Percentiles rank a stretch among this genome's conserved stretches.
phyloP scores from a whole-genome alignment of 495 filamentous ascomycete genomes.

The Tuber microsphaerosporum region DNA sequence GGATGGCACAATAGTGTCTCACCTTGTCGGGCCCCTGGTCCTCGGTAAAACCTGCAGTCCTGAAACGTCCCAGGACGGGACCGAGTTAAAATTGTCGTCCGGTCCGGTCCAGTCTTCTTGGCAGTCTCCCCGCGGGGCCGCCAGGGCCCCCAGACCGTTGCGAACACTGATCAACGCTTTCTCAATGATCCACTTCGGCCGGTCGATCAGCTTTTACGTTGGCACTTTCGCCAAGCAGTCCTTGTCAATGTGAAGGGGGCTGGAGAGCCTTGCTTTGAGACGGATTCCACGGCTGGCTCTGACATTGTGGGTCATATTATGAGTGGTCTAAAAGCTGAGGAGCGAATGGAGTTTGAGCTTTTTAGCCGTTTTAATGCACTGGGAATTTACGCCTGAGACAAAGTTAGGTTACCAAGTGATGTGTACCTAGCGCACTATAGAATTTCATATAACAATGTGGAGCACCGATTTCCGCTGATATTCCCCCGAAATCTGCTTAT shows the following conservation, averaged over 20 bases:
- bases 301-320: conserved; percentile 44
- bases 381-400: neutral
- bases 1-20: too few species aligned
- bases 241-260: conserved; percentile 19
- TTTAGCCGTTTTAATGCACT: neutral
- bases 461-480: neutral
- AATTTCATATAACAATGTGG: neutral
- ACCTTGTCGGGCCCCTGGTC: too few species aligned
- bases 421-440: neutral
- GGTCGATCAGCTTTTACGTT: conserved; percentile 35
- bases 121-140: too few species aligned
- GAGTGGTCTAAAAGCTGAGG: conserved; percentile 37
- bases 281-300: conserved; percentile 45
- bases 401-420: neutral
- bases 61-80: too few species aligned
- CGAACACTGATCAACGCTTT: too few species aligned
- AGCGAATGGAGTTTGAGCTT: conserved; percentile 43
- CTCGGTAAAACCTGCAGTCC: too few species aligned
- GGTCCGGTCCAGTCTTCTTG: too few species aligned
- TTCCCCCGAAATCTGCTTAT: neutral
- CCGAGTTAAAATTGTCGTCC: too few species aligned
- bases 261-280: conserved; percentile 16
- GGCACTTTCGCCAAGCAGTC: conserved; percentile 22
- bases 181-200: conserved; percentile 43
- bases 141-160: too few species aligned